Percentiles rank a stretch among this genome's conserved stretches.
Evolutionary conservation across 768 basidiomycete genomes (phyloP).

Genomic region (Mycena alexandri): DNA sequence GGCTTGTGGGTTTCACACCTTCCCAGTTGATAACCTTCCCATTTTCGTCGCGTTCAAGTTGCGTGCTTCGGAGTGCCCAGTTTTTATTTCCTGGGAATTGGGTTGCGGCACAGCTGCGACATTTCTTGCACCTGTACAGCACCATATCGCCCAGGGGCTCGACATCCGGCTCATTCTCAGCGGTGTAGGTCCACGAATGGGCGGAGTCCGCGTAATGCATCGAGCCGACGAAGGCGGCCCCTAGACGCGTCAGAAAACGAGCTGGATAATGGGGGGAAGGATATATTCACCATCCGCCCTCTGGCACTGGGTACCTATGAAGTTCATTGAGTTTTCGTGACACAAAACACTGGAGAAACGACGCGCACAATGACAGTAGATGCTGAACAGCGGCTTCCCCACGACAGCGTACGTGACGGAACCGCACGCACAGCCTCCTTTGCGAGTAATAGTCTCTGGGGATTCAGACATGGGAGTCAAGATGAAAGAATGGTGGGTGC

Average conservation of each 20-base stretch:
- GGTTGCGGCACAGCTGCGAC: slow-evolving; percentile 30
- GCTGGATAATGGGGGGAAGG: not conserved
- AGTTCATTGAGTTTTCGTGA: not conserved
- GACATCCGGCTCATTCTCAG: slow-evolving; percentile 13
- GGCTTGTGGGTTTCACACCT: slow-evolving; percentile 31
- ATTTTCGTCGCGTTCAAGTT: slow-evolving; percentile 35
- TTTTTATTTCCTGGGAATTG: slow-evolving; percentile 19
- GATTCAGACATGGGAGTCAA: slow-evolving; percentile 7
- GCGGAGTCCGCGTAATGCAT: slow-evolving; percentile 33
- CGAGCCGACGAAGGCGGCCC: slow-evolving; percentile 31
- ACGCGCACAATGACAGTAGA: slow-evolving; percentile 36
- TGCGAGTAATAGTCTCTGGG: slow-evolving; percentile 13
- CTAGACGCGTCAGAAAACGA: slow-evolving; percentile 16
- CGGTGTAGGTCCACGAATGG: slow-evolving; percentile 30
- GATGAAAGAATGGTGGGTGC: not conserved
- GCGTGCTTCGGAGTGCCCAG: slow-evolving; percentile 33
- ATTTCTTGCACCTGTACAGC: slow-evolving; percentile 33
- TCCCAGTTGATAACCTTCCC: slow-evolving; percentile 38
- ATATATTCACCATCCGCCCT: slow-evolving; percentile 24
- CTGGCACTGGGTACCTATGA: slow-evolving; percentile 28
- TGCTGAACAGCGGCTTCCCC: slow-evolving; percentile 35
- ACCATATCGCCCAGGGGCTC: slow-evolving; percentile 14
- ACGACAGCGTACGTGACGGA: slow-evolving; percentile 14
- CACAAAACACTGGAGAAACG: not conserved
- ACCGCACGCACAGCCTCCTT: slow-evolving; percentile 36